Evolutionary conservation across 495 filamentous ascomycete species (phyloP), one percentile per base, ranked within the genome.

Genomic region (Trichoderma reesei): DNA sequence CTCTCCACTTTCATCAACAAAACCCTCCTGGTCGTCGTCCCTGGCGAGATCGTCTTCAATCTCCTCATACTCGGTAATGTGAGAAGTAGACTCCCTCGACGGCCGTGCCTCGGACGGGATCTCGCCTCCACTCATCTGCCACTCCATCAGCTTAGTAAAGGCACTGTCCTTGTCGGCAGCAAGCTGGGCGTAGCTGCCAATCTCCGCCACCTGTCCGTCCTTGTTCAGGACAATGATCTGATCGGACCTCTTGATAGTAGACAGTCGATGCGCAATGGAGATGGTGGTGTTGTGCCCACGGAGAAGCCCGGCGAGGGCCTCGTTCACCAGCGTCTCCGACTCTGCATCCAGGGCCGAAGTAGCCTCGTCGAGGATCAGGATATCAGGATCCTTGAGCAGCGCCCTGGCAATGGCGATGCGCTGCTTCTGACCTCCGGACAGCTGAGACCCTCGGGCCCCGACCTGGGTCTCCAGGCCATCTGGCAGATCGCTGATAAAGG

Each of bases 391-490:
- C 76, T 98, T 98, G 69, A 98, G 87, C 26, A 98, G 80, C 9
- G 94, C 94, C 60, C 94, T 83, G 0, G 94, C 94, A 74, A 98
- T 98, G 33, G 94, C 95, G 69, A 99, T 97, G 64, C 94, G 89
- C 72, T 98, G 95, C 75, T 98, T 98, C 74, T 98, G 94, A 1
- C 94, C 94, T 41, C 94, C 94, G 8, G 91, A 96, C 7, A 99
- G 81, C 73, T 97, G 94, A 3, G 94, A 91, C 31, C 94, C 94
- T 44, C 94, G 86, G 18, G 94, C 89, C 60, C 94, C 94, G 9
- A 96, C 94, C 61, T 88, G 87, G 4, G 94, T 98, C 68, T 98
- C 93, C 10, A 98, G 84, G 7, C 94, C 94, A 64, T 98, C 91
- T 0, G 93, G 94, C 72, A 98, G 97, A 73, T 98, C 95, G 70